phyloP scores from a whole-genome alignment of 805 yeast species.

The Pichia membranifaciens region DNA sequence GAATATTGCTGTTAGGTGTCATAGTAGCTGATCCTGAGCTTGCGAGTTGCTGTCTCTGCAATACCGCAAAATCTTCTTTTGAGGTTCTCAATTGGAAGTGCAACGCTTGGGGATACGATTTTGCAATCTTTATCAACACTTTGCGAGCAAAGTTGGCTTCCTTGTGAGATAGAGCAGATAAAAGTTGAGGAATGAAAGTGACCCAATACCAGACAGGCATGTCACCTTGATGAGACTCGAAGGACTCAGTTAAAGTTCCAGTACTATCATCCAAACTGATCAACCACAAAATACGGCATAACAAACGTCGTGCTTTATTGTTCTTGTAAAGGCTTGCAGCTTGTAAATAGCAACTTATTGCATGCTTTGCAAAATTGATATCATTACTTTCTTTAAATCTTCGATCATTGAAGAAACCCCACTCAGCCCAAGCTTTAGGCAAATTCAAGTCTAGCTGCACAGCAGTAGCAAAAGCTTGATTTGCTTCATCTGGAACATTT shows the following conservation, averaged over 20 bases:
- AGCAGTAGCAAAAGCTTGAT: conserved; percentile 96
- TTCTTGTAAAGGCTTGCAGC: conserved; percentile 96
- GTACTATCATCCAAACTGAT: conserved; percentile 82
- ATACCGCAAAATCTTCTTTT: conserved; percentile 84
- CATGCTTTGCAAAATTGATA: conserved; percentile 82
- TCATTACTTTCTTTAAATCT: conserved; percentile 78
- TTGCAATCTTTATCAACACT: conserved; percentile 85
- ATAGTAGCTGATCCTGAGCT: conserved; percentile 1
- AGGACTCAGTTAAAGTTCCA: conserved; percentile 78
- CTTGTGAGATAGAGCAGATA: conserved; percentile 82
- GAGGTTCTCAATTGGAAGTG: conserved; percentile 95
- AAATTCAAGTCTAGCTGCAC: conserved; percentile 90
- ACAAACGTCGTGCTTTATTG: conserved; percentile 78
- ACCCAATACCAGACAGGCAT: conserved; percentile 99
- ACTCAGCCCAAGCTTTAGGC: conserved; percentile 99
- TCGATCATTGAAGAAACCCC: conserved; percentile 95
- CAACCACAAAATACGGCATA: conserved; percentile 90
- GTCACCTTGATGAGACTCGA: conserved; percentile 89
- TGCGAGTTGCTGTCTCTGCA: conserved; percentile 57
- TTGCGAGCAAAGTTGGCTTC: conserved; percentile 88
- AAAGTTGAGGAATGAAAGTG: conserved; percentile 88
- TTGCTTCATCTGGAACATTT: conserved; percentile 89
- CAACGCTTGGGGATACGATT: conserved; percentile 93
- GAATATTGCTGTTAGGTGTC: conserved; percentile 7
- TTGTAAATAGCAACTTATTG: conserved; percentile 91